phyloP scores from a whole-genome alignment of 345 rosid genomes.

The Hibiscus trionum region DNA sequence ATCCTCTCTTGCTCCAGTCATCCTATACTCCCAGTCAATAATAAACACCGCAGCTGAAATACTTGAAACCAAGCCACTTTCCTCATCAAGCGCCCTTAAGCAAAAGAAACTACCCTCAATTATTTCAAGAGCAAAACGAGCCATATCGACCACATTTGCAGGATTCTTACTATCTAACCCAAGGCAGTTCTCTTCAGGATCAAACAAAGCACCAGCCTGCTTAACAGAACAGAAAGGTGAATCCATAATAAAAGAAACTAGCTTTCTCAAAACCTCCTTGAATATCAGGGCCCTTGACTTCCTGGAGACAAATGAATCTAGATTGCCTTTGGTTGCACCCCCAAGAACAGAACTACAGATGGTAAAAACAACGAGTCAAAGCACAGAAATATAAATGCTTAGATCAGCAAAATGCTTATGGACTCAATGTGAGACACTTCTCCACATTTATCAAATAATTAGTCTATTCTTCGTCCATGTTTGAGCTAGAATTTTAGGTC shows the following conservation, averaged over 20 bases:
- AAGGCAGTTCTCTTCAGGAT: conserved; percentile 22
- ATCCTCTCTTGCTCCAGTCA: conserved; percentile 30
- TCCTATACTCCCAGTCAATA: conserved; percentile 60
- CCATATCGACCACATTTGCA: conserved; percentile 29
- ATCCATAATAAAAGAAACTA: conserved; percentile 42
- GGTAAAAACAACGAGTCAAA: conserved; percentile 14
- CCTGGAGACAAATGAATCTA: conserved; percentile 48
- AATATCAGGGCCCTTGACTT: conserved; percentile 41
- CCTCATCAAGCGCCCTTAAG: conserved; percentile 48
- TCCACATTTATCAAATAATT: neutral
- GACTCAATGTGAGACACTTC: neutral
- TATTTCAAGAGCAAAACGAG: conserved; percentile 58
- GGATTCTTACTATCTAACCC: conserved; percentile 24
- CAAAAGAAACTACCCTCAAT: conserved; percentile 56
- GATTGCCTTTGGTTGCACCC: conserved; percentile 46
- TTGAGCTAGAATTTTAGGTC: neutral
- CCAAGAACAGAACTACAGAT: conserved; percentile 75
- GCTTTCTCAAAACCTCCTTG: conserved; percentile 40
- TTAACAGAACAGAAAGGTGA: conserved; percentile 59
- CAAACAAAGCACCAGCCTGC: conserved; percentile 40
- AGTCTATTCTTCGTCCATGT: neutral
- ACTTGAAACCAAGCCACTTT: conserved; percentile 42
- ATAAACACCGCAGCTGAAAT: conserved; percentile 53
- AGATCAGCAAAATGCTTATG: neutral
- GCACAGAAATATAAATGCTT: neutral